A percentile compares a stretch with the other conserved stretches of the same genome.
These are phyloP conservation scores for Aciculoconidium aculeatum DNA, from an alignment of 805 yeast species.

Conservation along the genomic window DNA sequence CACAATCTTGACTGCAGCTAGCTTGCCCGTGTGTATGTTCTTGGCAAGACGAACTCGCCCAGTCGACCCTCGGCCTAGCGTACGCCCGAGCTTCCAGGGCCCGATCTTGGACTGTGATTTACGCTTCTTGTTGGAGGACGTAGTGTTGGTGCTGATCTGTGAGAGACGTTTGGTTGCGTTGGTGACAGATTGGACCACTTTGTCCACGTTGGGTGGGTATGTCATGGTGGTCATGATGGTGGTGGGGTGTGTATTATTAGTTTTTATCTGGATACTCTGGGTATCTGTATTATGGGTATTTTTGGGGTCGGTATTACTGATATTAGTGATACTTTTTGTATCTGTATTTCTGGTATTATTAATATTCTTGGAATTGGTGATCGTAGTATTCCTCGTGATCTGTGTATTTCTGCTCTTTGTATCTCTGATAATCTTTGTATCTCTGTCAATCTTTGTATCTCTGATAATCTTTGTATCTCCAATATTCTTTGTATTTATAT, in stretches of 20 bases:
- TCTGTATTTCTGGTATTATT: too few species aligned
- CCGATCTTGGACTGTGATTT: slow-evolving; percentile 63
- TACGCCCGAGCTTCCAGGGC: slow-evolving; percentile 94
- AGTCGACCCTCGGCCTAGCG: slow-evolving; percentile 94
- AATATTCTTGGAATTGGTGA: too few species aligned
- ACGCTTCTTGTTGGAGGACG: slow-evolving; percentile 37
- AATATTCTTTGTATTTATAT: too few species aligned
- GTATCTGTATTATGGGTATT: too few species aligned
- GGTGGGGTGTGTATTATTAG: too few species aligned
- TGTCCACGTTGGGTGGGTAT: slow-evolving; percentile 22
- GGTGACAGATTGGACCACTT: slow-evolving; percentile 41
- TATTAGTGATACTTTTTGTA: slow-evolving; percentile 1
- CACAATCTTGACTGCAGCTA: slow-evolving; percentile 95
- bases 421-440: too few species aligned
- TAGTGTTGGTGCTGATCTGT: slow-evolving; percentile 41
- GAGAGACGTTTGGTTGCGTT: slow-evolving; percentile 46
- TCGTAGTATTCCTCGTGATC: too few species aligned
- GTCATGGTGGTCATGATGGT: too few species aligned
- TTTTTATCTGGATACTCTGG: too few species aligned
- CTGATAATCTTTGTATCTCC: too few species aligned
- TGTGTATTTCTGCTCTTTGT: too few species aligned
- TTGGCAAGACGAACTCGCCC: slow-evolving; percentile 93
- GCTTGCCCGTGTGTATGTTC: slow-evolving; percentile 74
- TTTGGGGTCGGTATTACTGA: slow-evolving; percentile 1
- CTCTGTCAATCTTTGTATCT: too few species aligned